phyloP scores from a whole-genome alignment of 495 filamentous ascomycete species.

The Aspergillus nidulans region DNA sequence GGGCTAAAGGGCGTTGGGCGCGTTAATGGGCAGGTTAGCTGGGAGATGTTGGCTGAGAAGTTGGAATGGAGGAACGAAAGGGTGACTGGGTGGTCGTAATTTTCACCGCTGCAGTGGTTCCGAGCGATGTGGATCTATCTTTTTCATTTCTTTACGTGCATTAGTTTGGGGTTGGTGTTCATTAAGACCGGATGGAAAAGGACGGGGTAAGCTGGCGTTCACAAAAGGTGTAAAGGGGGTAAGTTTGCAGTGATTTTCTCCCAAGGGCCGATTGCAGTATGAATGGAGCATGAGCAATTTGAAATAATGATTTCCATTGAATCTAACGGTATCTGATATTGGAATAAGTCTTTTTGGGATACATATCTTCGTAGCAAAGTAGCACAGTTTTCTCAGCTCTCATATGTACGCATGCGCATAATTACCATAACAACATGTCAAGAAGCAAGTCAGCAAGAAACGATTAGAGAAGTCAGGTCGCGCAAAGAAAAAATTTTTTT shows the following conservation, averaged over 20 bases:
- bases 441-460: background rate
- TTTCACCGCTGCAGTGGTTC: background rate
- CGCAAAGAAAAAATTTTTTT: too few relatives aligned
- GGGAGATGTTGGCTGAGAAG: conserved; percentile 51
- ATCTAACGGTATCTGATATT: background rate
- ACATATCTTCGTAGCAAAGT: background rate
- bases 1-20: conserved; percentile 46
- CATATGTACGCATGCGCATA: background rate
- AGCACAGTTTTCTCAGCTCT: background rate
- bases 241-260: too few relatives aligned
- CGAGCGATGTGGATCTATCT: too few relatives aligned
- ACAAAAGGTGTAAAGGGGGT: too few relatives aligned
- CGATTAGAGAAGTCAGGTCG: background rate
- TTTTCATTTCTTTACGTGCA: background rate
- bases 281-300: background rate
- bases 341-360: background rate
- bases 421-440: background rate
- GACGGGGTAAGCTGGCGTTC: background rate
- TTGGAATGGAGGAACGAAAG: conserved; percentile 30
- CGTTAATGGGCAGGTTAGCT: conserved; percentile 39
- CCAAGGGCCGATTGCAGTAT: too few relatives aligned
- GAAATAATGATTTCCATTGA: background rate
- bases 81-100: background rate
- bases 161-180: background rate
- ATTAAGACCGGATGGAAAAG: background rate